These are phyloP conservation scores for Wickerhamomyces sp. DNA, from an alignment of 1,139 yeast genomes.

Conservation along the genomic window DNA sequence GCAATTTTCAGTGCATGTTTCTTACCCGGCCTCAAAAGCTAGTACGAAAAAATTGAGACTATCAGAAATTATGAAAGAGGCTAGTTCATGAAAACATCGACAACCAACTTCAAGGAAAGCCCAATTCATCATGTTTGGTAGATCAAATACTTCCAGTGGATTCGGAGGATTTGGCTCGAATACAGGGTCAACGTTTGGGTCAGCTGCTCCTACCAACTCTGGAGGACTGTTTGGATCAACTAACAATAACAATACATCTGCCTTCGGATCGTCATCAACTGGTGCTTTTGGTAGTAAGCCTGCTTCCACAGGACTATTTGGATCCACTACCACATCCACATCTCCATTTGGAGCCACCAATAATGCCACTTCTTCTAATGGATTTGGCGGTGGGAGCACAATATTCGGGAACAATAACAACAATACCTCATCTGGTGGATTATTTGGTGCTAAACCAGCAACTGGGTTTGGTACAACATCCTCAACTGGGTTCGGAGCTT, in stretches of 20 bases:
- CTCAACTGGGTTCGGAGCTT: conserved; percentile 31
- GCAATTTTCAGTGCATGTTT: too few relatives aligned
- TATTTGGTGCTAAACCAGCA: conserved; percentile 37
- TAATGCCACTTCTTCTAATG: conserved; percentile 22
- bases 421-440: conserved; percentile 16
- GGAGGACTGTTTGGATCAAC: conserved; percentile 27
- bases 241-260: neutral
- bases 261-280: neutral
- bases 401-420: conserved; percentile 20
- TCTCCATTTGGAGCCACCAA: conserved; percentile 35
- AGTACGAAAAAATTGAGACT: neutral
- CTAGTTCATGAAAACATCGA: neutral
- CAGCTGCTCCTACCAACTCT: conserved; percentile 22
- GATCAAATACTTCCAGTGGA: conserved; percentile 38
- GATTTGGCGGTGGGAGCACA: conserved; percentile 30
- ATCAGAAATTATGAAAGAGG: neutral
- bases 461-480: conserved; percentile 12
- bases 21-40: too few relatives aligned
- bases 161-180: conserved; percentile 57
- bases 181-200: conserved; percentile 20
- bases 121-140: conserved; percentile 17
- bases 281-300: conserved; percentile 36
- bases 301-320: conserved; percentile 12
- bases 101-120: neutral
- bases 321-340: conserved; percentile 20